Percentiles rank a stretch among this genome's conserved stretches.
Evolutionary conservation across 2,329 filamentous ascomycete genomes (phyloP).

Genomic region (Arthroderma sp.): DNA sequence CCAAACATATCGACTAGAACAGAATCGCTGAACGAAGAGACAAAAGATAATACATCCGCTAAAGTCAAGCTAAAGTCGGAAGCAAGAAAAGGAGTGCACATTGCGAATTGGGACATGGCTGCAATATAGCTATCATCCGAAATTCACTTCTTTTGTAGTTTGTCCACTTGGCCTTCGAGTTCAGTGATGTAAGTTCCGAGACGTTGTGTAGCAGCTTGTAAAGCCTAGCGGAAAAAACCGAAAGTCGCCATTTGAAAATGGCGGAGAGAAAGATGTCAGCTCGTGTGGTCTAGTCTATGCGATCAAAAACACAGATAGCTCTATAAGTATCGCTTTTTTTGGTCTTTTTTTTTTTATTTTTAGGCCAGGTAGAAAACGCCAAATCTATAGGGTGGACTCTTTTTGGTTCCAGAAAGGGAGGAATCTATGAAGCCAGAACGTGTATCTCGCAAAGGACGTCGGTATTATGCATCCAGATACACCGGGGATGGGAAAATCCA

Average conservation of each 20-base stretch:
- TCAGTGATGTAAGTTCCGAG: conserved; percentile 71
- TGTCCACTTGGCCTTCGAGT: conserved; percentile 66
- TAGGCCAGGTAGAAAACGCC: no score
- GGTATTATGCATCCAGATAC: no score
- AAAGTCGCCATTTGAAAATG: conserved; percentile 8
- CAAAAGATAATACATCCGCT: not conserved
- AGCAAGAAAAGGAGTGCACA: not conserved
- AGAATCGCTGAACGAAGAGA: not conserved
- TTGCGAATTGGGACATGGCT: not conserved
- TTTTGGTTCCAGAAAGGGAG: no score
- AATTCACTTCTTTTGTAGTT: conserved; percentile 45
- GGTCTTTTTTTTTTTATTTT: no score
- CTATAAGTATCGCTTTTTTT: no score
- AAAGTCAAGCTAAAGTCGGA: not conserved
- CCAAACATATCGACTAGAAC: no score
- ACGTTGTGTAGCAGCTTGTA: conserved; percentile 76
- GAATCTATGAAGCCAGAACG: no score
- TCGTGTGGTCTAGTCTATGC: not conserved
- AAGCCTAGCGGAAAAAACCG: conserved; percentile 42
- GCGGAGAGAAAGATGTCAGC: conserved; percentile 5
- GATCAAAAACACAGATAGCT: not conserved
- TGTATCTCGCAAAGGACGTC: no score
- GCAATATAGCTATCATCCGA: not conserved
- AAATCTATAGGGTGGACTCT: no score
- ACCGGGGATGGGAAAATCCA: no score